Conservation (phyloP, 2,329 filamentous ascomycete genomes). For the Graphium sp. region DNA sequence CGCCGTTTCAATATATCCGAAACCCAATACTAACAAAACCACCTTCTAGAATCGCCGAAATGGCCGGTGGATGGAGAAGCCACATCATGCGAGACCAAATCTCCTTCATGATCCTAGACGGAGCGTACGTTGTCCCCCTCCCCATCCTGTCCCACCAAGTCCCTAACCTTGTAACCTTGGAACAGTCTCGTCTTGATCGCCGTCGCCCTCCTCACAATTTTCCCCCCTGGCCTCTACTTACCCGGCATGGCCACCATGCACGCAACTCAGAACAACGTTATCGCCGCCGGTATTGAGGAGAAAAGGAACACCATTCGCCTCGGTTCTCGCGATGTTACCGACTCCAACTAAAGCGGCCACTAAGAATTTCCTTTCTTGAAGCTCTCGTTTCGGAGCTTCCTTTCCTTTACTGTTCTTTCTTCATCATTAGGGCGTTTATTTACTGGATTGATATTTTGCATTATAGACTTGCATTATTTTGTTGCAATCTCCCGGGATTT, state of each 20-base stretch:
- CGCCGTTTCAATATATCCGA: too few species aligned
- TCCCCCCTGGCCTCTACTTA: constrained; percentile 38
- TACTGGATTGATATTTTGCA: too few species aligned
- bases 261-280: constrained; percentile 8
- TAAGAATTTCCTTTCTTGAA: too few species aligned
- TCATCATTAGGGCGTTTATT: too few species aligned
- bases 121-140: background rate
- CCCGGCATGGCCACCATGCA: constrained; percentile 26
- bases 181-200: constrained; percentile 30
- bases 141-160: background rate
- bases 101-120: constrained; percentile 40
- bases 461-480: too few species aligned
- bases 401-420: too few species aligned
- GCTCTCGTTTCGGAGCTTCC: too few species aligned
- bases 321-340: too few species aligned
- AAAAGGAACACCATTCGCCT: too few species aligned
- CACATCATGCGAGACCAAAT: constrained; percentile 44
- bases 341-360: too few species aligned
- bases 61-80: constrained; percentile 45
- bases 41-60: constrained; percentile 36
- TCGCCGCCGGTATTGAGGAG: too few species aligned
- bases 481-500: too few species aligned
- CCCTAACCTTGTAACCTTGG: constrained; percentile 1
- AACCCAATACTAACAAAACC: constrained; percentile 1
- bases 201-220: constrained; percentile 28